Evolutionary conservation across 75 land plant species (phyloP), one percentile per base, ranked within the genome.

Genomic region (Sequoiadendron giganteum): DNA sequence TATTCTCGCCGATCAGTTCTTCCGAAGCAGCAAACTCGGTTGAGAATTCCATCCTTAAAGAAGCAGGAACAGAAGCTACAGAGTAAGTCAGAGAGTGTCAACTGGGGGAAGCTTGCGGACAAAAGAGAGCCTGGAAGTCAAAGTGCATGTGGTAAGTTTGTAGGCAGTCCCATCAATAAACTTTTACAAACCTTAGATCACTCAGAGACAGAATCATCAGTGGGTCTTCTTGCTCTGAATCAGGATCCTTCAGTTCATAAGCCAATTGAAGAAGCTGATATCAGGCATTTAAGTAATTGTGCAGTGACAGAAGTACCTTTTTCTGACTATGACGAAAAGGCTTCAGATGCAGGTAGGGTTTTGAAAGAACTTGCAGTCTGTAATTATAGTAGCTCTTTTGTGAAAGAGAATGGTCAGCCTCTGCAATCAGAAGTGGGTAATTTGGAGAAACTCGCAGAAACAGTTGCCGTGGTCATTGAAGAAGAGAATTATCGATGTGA

Each of bases 151-250:
- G 86, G 72, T 14, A 85, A 58, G 72, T 85, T 85, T 85, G 86
- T 42, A 55, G 75, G 32, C 58, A 52, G 86, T 58, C 25, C 86
- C 18, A 58, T 49, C 25, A 77, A 85, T 85, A 85, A 85, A 13
- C 86, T 85, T 40, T 55, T 85, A 10, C 70, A 85, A 85, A 85
- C 58, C 10, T 38, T 58, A 21, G 86, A 85, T 58, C 86, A 58
- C 58, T 85, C 86, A 55, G 86, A 85, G 86, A 43, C 86, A 49
- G 86, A 85, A 38, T 58, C 72, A 38, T 85, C 86, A 58, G 86
- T 55, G 38, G 58, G 72, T 56, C 72, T 55, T 49, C 70, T 49
- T 10, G 86, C 72, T 52, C 72, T 58, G n/a, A 85, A 49, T 85
- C 70, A 58, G 39, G 72, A 52, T 52, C 86, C 75, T 52, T 85